Base-by-base conservation (phyloP, 2,329 filamentous ascomycete species). In the Verticillium albo-atrum region DNA sequence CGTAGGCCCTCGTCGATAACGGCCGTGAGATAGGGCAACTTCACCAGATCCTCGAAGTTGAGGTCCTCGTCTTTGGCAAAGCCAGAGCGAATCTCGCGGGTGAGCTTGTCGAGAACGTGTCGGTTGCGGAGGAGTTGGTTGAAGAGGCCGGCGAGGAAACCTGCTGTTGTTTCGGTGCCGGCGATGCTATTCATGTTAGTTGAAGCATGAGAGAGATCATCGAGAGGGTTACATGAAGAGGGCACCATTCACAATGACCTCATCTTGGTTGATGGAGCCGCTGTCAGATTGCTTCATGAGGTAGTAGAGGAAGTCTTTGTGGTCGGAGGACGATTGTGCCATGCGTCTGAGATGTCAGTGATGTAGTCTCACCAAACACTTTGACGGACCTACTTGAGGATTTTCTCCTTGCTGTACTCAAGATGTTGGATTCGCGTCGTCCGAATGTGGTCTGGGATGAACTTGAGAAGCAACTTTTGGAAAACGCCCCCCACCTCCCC, bases 1-100 rank as follows among this genome's bases (percentile, higher is more conserved):
- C 75, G 71, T 3, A 77, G 57, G 0, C 69, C 66, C 55, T 78
- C 75, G 20, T 73, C 68, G 7, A 77, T 68, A 2, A 75, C 70
- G 2, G 72, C 74, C 37, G 67, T 65, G 0, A 77, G 64, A 55
- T 76, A 77, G 0, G 73, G 71, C 2, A 72, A 64, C 47, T 70
- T 65, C 56, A 75, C 74, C 0, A 77, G 70, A 0, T 63, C 63
- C 1, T 62, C 59, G 14, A 70, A 66, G 2, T 70, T 63, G 1
- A 65, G 58, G 0, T 68, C 67, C 15, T 73, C 66, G 2, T 68
- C 57, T 0, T 66, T 63, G 1, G 60, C 63, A 6, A 64, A 61
- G 2, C 64, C 53, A 17, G 34, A 55, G 17, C 61, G 35, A 2
- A 76, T 65, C 58, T 75, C 73, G 4, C 65, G 30, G 25, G 65